Evolutionary conservation across 2,329 filamentous ascomycete genomes (phyloP).

Genomic region (Fusarium sp.): DNA sequence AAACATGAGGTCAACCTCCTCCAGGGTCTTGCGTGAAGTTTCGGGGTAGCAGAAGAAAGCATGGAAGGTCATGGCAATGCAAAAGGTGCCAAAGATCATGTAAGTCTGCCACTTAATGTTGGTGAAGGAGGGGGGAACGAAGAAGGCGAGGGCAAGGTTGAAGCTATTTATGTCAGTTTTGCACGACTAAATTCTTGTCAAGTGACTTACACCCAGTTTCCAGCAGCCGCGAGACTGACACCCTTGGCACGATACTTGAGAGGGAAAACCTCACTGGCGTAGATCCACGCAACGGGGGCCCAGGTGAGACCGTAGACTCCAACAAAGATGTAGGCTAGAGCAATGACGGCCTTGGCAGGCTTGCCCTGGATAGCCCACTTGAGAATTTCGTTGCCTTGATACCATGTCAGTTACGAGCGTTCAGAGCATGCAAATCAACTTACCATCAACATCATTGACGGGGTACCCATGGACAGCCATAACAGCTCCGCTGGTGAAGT

Average conservation of each 20-base stretch:
- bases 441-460: slow-evolving; percentile 54
- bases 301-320: slow-evolving; percentile 53
- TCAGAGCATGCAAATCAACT: background rate
- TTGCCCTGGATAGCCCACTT: slow-evolving; percentile 57
- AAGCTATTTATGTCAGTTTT: slow-evolving; percentile 39
- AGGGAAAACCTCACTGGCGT: slow-evolving; percentile 67
- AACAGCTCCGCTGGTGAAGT: slow-evolving; percentile 59
- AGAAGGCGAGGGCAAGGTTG: slow-evolving; percentile 54
- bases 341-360: slow-evolving; percentile 61
- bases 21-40: slow-evolving; percentile 51
- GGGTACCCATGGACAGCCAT: slow-evolving; percentile 61
- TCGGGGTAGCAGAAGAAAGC: slow-evolving; percentile 66
- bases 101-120: slow-evolving; percentile 63
- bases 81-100: slow-evolving; percentile 56
- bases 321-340: slow-evolving; percentile 60
- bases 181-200: fast-evolving
- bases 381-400: slow-evolving; percentile 56
- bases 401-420: background rate
- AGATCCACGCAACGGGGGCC: slow-evolving; percentile 64
- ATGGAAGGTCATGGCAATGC: slow-evolving; percentile 55
- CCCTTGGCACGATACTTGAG: slow-evolving; percentile 62
- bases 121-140: slow-evolving; percentile 50
- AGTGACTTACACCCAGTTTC: slow-evolving; percentile 51
- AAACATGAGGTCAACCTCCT: slow-evolving; percentile 38
- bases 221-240: slow-evolving; percentile 61